Evolutionary conservation across 2,329 filamentous ascomycete genomes (phyloP).

Genomic region (Chalaropsis ovoidea): DNA sequence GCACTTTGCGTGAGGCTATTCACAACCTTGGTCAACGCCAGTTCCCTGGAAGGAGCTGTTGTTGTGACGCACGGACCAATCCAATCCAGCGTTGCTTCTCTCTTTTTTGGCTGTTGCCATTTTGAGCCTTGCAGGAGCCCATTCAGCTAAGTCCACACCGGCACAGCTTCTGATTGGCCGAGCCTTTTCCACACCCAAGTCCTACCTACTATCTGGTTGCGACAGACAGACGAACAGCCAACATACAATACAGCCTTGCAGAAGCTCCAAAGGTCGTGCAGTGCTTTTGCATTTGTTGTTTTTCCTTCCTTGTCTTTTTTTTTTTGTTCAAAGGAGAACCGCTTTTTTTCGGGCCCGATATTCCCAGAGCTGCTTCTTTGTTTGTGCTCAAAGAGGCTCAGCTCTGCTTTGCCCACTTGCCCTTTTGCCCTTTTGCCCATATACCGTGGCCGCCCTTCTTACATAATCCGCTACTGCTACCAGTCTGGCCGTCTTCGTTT

Average conservation of each 20-base stretch:
- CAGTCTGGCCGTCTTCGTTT: background rate
- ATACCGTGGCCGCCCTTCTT: background rate
- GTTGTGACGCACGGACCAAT: constrained; percentile 25
- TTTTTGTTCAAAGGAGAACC: background rate
- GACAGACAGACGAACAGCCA: background rate
- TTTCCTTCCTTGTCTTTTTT: background rate
- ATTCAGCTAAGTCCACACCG: constrained; percentile 19
- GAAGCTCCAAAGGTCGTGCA: background rate
- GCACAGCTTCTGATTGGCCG: constrained; percentile 21
- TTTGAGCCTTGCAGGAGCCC: constrained; percentile 24
- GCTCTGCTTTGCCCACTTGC: background rate
- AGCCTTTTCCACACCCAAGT: background rate
- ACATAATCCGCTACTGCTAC: background rate
- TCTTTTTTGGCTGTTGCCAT: constrained; percentile 23
- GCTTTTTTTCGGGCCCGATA: background rate
- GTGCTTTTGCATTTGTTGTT: background rate
- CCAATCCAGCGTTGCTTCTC: constrained; percentile 17
- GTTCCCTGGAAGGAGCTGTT: constrained; percentile 24
- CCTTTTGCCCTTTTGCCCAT: background rate
- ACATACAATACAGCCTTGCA: background rate
- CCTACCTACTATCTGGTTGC: background rate
- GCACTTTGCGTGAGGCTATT: constrained; percentile 21
- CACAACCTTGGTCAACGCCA: constrained; percentile 14
- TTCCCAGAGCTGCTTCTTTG: background rate
- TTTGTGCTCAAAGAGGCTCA: background rate